Evolutionary conservation across 768 basidiomycete genomes (phyloP).

Genomic region (Royoungia palumana): DNA sequence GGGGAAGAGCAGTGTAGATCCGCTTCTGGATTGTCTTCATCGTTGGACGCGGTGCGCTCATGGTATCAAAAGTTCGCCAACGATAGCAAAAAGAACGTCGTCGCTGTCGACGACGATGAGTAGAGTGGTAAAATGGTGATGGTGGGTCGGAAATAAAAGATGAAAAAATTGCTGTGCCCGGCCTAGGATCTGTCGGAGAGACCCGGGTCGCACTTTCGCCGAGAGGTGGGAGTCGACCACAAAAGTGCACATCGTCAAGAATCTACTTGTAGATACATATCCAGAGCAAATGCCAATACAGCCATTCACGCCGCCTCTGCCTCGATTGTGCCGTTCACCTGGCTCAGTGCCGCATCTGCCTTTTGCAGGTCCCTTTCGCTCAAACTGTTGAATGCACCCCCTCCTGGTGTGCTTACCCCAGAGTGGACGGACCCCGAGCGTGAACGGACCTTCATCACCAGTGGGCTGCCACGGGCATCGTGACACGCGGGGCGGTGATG

Average conservation of each 20-base stretch:
- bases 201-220: conserved; percentile 12
- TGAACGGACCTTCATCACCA: conserved; percentile 88
- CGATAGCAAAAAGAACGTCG: conserved; percentile 1
- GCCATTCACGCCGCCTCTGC: not conserved
- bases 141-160: not conserved
- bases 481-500: conserved; percentile 1
- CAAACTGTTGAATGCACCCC: conserved; percentile 71
- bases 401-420: conserved; percentile 82
- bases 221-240: not conserved
- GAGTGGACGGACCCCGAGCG: conserved; percentile 73
- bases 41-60: conserved; percentile 38
- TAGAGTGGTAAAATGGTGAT: not conserved
- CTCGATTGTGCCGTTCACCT: conserved; percentile 35
- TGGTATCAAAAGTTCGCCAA: conserved; percentile 8
- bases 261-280: conserved; percentile 17
- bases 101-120: conserved; percentile 13
- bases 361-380: conserved; percentile 83
- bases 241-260: not conserved
- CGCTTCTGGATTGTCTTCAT: conserved; percentile 53
- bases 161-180: not conserved
- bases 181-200: conserved; percentile 8
- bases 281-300: conserved; percentile 1
- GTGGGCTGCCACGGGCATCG: conserved; percentile 50
- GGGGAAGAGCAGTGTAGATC: conserved; percentile 44
- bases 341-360: conserved; percentile 85